Percentiles rank a stretch among this genome's conserved stretches.
Evolutionary conservation across 192 early-diverging fungal species (phyloP).

Genomic region (Backusella luteola): DNA sequence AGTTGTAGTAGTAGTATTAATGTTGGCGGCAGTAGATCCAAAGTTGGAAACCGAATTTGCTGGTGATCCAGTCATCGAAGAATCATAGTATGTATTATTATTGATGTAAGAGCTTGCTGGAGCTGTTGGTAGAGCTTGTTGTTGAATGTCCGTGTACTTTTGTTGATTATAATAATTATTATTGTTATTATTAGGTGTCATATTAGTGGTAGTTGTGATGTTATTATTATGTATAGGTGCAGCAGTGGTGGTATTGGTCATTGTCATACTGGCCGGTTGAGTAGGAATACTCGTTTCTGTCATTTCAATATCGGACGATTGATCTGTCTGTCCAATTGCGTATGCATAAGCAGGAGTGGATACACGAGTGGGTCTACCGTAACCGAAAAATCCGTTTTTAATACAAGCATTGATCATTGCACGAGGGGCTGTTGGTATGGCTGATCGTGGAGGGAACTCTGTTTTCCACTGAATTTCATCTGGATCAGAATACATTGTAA

Average conservation of each 20-base stretch:
- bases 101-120: background rate
- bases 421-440: slow-evolving; percentile 30
- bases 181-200: background rate
- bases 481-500: slow-evolving; percentile 6
- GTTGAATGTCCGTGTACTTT: background rate
- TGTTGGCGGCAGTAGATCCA: background rate
- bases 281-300: background rate
- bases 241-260: background rate
- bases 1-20: background rate
- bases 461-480: slow-evolving; percentile 20
- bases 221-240: background rate
- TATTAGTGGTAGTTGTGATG: background rate
- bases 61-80: background rate
- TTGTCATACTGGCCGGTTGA: background rate
- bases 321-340: background rate
- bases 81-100: background rate
- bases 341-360: background rate
- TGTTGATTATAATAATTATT: background rate
- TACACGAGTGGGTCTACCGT: background rate
- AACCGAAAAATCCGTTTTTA: background rate
- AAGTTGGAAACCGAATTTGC: background rate
- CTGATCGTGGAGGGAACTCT: slow-evolving; percentile 13
- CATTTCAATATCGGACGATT: background rate
- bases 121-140: background rate
- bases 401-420: slow-evolving; percentile 21